Base-by-base conservation (phyloP, 1,284 basidiomycete genomes). In the Cystobasidiaceae sp. region DNA sequence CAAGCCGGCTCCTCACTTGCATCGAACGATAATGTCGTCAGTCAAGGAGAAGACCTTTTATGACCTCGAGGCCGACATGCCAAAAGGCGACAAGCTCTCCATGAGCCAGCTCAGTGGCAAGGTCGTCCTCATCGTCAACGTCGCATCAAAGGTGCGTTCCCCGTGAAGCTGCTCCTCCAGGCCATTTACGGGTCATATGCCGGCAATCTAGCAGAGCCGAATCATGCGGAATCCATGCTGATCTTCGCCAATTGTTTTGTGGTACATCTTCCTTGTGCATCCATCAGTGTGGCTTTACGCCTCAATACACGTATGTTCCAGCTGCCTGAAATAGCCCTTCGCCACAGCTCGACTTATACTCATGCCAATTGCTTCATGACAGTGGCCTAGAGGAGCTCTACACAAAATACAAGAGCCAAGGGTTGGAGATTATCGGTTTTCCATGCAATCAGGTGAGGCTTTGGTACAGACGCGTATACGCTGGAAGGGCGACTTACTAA, bases 121-220 rank as follows among this genome's bases (percentile, higher is more conserved):
- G 71, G 78, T 79, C 56, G 79, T 81, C 25, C 73, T 83, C 46
- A 78, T 82, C 69, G 78, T 82, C 70, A 82, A 82, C 75, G 81
- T 79, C 2, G 82, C 82, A 2, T 79, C 78, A 66, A 79, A 81
- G 72, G 79, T 77, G 76, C 75, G 51, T 62, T 27, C 15, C n/a
- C 19, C 58, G 17, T 39, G n/a, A 39, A 39, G 11, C 37, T 39
- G 11, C n/a, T 11, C 37, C n/a, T 39, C n/a, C n/a, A n/a, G n/a
- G 37, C n/a, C n/a, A 11, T 39, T n/a, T 39, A 11, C n/a, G 11
- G 11, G 21, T 41, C n/a, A 37, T 7, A 69, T 58, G 27, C 2
- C 39, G 13, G 8, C 45, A 48, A 48, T 39, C 11, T 39, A n/a
- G n/a, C 37, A n/a, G 37, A 39, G n/a, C 37, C 37, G 37, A 39